phyloP scores from a whole-genome alignment of 2,329 filamentous ascomycete species.

The Epichloe uncinata region DNA sequence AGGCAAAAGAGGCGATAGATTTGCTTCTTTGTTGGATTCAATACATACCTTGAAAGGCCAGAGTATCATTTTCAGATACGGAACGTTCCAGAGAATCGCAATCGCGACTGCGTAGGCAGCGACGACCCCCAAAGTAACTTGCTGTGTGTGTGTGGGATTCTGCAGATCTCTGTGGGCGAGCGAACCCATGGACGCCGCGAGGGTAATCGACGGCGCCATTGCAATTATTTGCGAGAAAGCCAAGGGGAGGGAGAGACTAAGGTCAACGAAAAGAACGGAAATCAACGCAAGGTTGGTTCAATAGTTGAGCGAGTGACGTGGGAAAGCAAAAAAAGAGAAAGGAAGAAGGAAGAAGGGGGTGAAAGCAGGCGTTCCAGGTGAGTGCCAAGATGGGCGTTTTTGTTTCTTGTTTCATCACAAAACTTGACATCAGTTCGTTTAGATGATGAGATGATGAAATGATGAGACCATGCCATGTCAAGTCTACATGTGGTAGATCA shows the following conservation, averaged over 20 bases:
- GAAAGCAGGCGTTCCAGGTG: no score
- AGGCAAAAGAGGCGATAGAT: not conserved
- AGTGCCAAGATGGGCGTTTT: no score
- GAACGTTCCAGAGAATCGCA: constrained; percentile 66
- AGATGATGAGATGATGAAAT: no score
- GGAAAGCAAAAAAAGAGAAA: no score
- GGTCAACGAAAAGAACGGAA: no score
- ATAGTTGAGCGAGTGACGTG: no score
- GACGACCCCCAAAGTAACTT: constrained; percentile 58
- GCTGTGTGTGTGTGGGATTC: constrained; percentile 52
- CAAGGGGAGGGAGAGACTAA: not conserved
- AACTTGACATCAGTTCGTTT: no score
- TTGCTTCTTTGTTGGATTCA: not conserved
- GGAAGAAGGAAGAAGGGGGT: no score
- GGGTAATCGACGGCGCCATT: constrained; percentile 3
- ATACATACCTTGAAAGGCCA: constrained; percentile 63
- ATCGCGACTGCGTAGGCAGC: constrained; percentile 60
- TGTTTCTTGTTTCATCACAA: no score
- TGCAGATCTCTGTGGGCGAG: constrained; percentile 30
- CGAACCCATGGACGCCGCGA: not conserved
- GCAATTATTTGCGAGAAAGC: not conserved
- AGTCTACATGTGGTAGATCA: no score
- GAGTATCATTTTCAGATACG: constrained; percentile 58
- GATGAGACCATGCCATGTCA: no score
- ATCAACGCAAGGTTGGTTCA: no score